Evolutionary conservation across 202 grass and related monocot genomes (phyloP), one percentile per base, ranked within the genome.

Genomic region (Zoysia matrella): DNA sequence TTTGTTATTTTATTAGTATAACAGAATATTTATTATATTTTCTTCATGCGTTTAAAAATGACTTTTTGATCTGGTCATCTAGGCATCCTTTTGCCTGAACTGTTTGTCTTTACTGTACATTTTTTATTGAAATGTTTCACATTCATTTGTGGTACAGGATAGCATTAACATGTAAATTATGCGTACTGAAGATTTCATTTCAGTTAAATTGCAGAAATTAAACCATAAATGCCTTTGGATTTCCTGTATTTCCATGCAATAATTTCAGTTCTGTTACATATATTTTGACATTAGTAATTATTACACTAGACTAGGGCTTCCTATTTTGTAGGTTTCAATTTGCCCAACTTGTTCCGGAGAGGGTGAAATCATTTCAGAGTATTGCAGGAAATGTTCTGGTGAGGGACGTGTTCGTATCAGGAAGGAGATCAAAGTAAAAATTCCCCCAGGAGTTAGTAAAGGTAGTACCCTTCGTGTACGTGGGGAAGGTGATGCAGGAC

Each of bases 381-480:
- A 95, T 86, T 98, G 95, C 82, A 84, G 78, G n/a, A 93, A 95
- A 79, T 98, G 95, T 82, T 81, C 92, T 47, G 95, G 95, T 65
- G 95, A 98, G 92, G 95, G 95, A 45, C 88, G 95, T 84, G 76
- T 93, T 79, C 92, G 95, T 80, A 74, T 95, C 53, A 91, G 88
- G 88, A 98, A 98, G 77, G 95, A 98, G 42, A 98, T 98, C 71
- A 98, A 95, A 91, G 90, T 98, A 60, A 95, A 95, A 91, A 91
- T 95, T 41, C 95, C 95, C 84, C 87, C 92, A 71, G 95, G 95
- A 57, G 92, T 98, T 78, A 93, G 92, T 84, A 98, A 98, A 88
- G 95, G 95, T 76, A 98, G 95, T 80, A 98, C 92, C 69, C 95
- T 98, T 87, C 95, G 95, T 86, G 92, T 98, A 79, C 90, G 92